phyloP scores from a whole-genome alignment of 225 moss, liverwort and hornwort genomes.

The Takakia lepidozioides region DNA sequence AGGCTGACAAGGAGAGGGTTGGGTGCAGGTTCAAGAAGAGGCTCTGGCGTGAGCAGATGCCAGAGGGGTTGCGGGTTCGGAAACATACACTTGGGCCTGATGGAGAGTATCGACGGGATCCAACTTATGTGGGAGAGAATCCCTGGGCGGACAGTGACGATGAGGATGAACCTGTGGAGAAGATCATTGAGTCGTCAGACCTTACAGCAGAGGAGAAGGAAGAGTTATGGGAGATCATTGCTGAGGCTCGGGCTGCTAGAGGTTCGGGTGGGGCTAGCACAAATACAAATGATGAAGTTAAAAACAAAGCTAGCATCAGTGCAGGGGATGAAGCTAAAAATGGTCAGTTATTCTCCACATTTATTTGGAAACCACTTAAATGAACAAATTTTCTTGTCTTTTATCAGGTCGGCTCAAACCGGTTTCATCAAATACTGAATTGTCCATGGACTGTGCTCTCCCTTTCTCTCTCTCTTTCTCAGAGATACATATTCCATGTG shows the following conservation, averaged over 20 bases:
- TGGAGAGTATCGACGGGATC: constrained; percentile 66
- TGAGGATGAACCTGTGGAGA: constrained; percentile 26
- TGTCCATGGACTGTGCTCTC: too few species aligned
- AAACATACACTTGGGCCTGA: constrained; percentile 57
- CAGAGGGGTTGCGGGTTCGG: constrained; percentile 44
- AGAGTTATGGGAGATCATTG: constrained; percentile 50
- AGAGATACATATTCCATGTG: too few species aligned
- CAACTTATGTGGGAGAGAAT: constrained; percentile 56
- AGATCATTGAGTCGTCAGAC: constrained; percentile 29
- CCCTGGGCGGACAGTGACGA: constrained; percentile 53
- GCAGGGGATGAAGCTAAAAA: constrained; percentile 7
- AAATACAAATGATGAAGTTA: constrained; percentile 9
- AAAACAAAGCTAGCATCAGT: constrained; percentile 7
- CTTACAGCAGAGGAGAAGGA: constrained; percentile 38
- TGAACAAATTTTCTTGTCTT: too few species aligned
- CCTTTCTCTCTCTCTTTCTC: too few species aligned
- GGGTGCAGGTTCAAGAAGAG: constrained; percentile 59
- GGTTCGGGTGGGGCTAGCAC: constrained; percentile 18
- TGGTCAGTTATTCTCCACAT: not conserved
- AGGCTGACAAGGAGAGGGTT: too few species aligned
- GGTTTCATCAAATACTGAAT: too few species aligned
- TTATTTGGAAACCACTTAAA: too few species aligned
- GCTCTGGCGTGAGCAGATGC: constrained; percentile 57
- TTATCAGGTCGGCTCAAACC: too few species aligned
- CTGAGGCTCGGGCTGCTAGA: constrained; percentile 23